Evolutionary conservation across 768 basidiomycete genomes (phyloP), one percentile per base, ranked within the genome.

Genomic region (Macrolepiota albuminosa): DNA sequence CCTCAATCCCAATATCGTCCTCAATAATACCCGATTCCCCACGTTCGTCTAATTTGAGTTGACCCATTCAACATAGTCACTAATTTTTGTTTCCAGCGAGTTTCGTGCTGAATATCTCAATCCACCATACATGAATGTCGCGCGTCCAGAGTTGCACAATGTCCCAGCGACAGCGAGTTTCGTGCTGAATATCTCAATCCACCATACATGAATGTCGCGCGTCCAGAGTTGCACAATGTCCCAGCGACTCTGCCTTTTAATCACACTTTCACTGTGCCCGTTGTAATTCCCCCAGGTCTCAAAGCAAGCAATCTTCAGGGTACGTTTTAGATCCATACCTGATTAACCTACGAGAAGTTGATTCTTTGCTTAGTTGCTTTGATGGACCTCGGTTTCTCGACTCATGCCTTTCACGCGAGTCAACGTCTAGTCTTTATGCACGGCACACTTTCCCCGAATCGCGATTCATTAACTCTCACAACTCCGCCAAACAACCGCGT

Each of bases 381-480:
- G 13, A 74, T 75, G 60, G 77, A 79, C 58, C 69, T 77, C 18
- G 76, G 77, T 0, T 78, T 78, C 62, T 74, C 75, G 1, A 74
- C 78, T 2, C 78, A 79, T 57, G 76, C 72, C 0, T 64, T 59
- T 53, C 61, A 64, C 33, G 46, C 59, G 3, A 76, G 76, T 59
- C 68, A 71, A 37, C 71, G 75, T 7, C 63, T 76, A 6, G 73
- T 78, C 2, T 72, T 75, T 51, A 71, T 78, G 63, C 61, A 72
- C 5, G 70, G 76, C 6, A 56, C 58, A 2, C 66, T 77, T 13
- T 71, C 74, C 18, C 54, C 61, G 3, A 64, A 74, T 57, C 69
- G 68, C 26, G 73, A 68, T 60, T 67, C 70, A 4, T 65, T 78
- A 14, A 71, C 70, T 4, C 72, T 77, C 33, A 68, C 58, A 29